A percentile compares a stretch with the other conserved stretches of the same genome.
Conservation (phyloP, 345 rosid genomes). For the Capsella bursapastoris region DNA sequence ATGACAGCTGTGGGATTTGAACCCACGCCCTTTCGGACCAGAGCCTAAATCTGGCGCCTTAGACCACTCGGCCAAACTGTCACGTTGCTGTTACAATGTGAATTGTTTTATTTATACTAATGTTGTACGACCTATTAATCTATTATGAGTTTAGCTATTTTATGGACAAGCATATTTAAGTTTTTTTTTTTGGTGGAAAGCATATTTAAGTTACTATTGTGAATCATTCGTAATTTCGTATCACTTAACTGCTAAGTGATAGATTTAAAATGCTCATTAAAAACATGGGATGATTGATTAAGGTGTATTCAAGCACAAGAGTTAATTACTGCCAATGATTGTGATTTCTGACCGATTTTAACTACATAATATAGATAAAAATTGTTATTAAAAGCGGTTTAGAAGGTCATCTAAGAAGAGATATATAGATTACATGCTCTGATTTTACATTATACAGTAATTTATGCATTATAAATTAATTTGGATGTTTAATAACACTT, state of each 20-base stretch:
- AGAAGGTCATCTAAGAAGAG: neutral
- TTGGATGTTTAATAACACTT: no score
- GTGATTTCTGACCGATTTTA: neutral
- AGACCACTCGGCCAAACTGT: slow-evolving; percentile 99
- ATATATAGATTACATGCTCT: no score
- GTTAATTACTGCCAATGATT: neutral
- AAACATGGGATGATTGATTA: neutral
- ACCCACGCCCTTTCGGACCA: slow-evolving; percentile 99
- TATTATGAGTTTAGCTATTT: neutral
- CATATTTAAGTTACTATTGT: neutral
- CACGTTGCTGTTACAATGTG: neutral
- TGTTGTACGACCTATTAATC: no score
- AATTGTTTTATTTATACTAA: no score
- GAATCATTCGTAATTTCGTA: neutral
- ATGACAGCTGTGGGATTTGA: slow-evolving; percentile 99
- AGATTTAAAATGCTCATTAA: neutral
- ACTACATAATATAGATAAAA: neutral
- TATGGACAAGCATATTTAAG: neutral
- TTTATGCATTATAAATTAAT: no score
- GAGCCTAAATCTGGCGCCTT: slow-evolving; percentile 99
- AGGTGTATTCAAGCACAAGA: neutral
- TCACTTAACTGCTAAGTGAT: neutral
- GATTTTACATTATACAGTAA: no score
- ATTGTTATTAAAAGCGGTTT: neutral
- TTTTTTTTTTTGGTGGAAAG: no score